Conservation (phyloP, 805 yeast species). For the Lachancea meyersii region DNA sequence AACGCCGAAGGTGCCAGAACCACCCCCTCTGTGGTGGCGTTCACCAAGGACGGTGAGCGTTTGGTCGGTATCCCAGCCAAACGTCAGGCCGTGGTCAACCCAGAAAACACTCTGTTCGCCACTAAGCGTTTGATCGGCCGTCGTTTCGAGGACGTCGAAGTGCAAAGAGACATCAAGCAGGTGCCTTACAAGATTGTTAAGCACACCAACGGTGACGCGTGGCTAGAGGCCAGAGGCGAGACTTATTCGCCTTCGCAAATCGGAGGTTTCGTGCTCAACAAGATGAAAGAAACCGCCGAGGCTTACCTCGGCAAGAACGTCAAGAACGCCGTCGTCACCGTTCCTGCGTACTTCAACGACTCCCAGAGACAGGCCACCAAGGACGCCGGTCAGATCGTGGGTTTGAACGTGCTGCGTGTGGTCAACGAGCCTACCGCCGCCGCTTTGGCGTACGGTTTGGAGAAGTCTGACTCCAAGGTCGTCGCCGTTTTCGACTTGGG, state of each 20-base stretch:
- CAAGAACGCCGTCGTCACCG: conserved; percentile 84
- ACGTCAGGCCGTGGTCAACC: conserved; percentile 93
- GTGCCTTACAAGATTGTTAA: conserved; percentile 88
- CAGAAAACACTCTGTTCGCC: conserved; percentile 88
- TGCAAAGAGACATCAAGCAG: conserved; percentile 79
- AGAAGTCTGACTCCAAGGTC: conserved; percentile 67
- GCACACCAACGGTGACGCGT: conserved; percentile 91
- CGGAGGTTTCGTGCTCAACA: conserved; percentile 88
- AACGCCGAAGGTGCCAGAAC: conserved; percentile 82
- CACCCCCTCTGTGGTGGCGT: conserved; percentile 92
- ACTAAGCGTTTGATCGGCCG: conserved; percentile 94
- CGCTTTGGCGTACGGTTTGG: conserved; percentile 91
- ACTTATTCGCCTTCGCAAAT: conserved; percentile 91
- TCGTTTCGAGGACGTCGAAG: conserved; percentile 82
- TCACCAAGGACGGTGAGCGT: conserved; percentile 86
- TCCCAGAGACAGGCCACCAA: conserved; percentile 82
- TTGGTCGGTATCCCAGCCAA: conserved; percentile 92
- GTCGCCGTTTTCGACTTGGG: conserved; percentile 97
- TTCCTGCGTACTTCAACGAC: conserved; percentile 84
- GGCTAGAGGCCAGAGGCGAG: conserved; percentile 88
- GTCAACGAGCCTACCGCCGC: conserved; percentile 87
- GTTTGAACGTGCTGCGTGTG: conserved; percentile 75
- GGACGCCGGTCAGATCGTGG: conserved; percentile 97
- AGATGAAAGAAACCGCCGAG: conserved; percentile 98
- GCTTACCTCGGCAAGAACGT: conserved; percentile 81